Evolutionary conservation across 306 rosid species (phyloP).

Genomic region (Vicia villosa): DNA sequence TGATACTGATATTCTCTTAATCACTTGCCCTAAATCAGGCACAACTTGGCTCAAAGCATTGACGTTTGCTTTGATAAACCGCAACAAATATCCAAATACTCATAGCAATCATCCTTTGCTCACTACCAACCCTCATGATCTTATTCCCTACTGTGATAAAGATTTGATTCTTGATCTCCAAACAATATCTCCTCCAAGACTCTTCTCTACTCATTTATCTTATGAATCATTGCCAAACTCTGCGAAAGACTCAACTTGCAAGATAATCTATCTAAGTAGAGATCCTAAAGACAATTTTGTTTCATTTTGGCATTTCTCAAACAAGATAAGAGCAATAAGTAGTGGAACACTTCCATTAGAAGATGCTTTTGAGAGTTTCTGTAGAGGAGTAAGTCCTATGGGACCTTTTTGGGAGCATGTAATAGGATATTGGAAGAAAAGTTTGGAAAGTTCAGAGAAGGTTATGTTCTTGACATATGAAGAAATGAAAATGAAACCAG

Average conservation of each 20-base stretch:
- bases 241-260: neutral
- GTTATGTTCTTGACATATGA: neutral
- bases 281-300: conserved; percentile 30
- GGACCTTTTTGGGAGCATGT: conserved; percentile 6
- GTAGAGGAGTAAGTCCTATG: neutral
- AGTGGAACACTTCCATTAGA: neutral
- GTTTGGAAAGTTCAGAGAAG: conserved; percentile 2
- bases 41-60: conserved; percentile 36
- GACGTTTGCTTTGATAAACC: conserved; percentile 14
- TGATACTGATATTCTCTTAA: neutral
- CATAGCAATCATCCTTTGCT: conserved; percentile 19
- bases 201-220: conserved; percentile 29
- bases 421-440: conserved; percentile 8
- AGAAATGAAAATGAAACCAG: neutral
- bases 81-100: conserved; percentile 1
- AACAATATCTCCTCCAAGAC: conserved; percentile 8
- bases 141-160: neutral
- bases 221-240: neutral
- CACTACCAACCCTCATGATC: conserved; percentile 1
- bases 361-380: neutral
- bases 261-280: conserved; percentile 17
- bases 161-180: neutral
- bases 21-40: conserved; percentile 25
- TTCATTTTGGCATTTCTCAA: conserved; percentile 9
- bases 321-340: neutral